Base-by-base conservation (phyloP, 139 green algal species). In the Chlorella ohadii region DNA sequence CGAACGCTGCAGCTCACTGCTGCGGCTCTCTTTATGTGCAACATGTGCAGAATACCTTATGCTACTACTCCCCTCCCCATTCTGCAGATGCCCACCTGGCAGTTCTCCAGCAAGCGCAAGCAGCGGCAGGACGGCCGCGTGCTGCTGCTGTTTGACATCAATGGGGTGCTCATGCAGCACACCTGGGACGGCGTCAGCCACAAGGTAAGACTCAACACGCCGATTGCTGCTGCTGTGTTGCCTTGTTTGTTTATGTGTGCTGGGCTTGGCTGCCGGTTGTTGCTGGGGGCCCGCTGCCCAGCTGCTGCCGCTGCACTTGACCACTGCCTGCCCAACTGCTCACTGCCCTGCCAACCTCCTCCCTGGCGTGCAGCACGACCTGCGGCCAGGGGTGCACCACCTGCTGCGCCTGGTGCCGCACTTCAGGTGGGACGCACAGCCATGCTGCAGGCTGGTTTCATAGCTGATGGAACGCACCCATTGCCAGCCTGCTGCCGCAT, bases 71-170 rank as follows among this genome's bases (percentile, higher is more conserved):
- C 25, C 16, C 20, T 7, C 9, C 44, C 28, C n/a, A 7, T 2
- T 6, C 61, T 64, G 63, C 78, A 72, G 76, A 36, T 59, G 33
- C 82, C 82, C 34, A 68, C 51, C 51, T 72, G 55, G 7, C 34
- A 72, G 76, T 87, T 84, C 66, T 47, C 80, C 0, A 20, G 34
- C 31, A 85, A 85, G 70, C 38, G 80, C 9, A 57, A 31, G 68
- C 80, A 85, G 80, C 25, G 36, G 23, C 68, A 70, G 80, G 83
- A 82, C 39, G 61, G 51, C 34, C 74, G 77, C 1, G 59, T 63
- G 28, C 57, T 90, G 56, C 71, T 91, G 31, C 79, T 91, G 25
- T 91, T 91, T 83, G 87, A 91, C 84, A 72, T 91, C 61, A 91
- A 91, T 39, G 87, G 87, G 4, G 87, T 91, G 79, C 87, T 91